Evolutionary conservation across 148 eudicot species (phyloP), one percentile per base, ranked within the genome.

Genomic region (Rhododendron williamsianum): DNA sequence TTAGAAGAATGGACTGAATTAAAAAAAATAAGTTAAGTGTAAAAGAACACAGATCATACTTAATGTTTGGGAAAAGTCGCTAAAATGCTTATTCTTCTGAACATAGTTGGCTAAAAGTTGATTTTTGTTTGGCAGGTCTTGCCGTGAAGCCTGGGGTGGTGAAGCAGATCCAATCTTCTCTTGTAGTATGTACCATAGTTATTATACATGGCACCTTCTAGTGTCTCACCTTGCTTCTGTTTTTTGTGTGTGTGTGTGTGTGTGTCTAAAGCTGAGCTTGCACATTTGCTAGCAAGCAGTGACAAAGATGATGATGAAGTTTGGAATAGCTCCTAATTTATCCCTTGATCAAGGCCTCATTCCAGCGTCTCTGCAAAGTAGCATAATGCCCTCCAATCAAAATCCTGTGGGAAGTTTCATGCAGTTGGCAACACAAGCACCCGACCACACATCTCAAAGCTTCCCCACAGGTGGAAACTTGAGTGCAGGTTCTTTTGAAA

Each of bases 111-210:
- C 80, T 82, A 51, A 46, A 46, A 76, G 25, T 73, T 78, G 6
- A 80, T 84, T 72, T 88, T 84, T 49, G 43, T 85, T 46, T 89
- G 83, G 78, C 89, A 97, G 99, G 99, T 85, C 90, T 97, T 86
- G 98, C 96, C 83, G 81, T 95, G 88, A 97, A 97, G 92, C 99
- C 98, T 65, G 93, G 95, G 67, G 98, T 93, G 63, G 85, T 95
- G 72, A 87, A 91, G 84, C 96, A 89, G 85, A 91, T 94, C 87
- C 99, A 97, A 76, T 89, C 92, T 67, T 88, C 82, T 83, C 80
- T 90, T 72, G 85, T 91, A 82, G 98, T 95, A 95, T 81, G 91
- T 90, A 69, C 81, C 77, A 36, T 82, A 45, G 60, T 71, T 81
- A 56, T 81, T 72, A 84, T 46, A 58, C 19, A 67, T 63, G 27